phyloP scores from a whole-genome alignment of 495 filamentous ascomycete genomes.

The Aspergillus affinis region DNA sequence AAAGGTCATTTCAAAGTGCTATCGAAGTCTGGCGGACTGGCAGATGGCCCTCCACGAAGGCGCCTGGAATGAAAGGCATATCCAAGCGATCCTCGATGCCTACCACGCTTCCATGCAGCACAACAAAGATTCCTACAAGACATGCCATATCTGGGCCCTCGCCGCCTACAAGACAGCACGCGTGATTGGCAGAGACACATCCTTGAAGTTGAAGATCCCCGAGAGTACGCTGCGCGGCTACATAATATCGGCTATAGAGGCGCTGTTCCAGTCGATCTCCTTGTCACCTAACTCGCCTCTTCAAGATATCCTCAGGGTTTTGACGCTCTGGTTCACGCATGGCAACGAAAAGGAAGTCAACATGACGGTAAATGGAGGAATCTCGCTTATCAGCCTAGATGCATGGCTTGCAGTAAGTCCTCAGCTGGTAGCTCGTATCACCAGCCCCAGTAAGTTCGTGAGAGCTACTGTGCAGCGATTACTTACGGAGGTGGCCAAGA shows the following conservation, averaged over 20 bases:
- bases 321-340: conserved; percentile 95
- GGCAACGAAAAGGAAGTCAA: conserved; percentile 87
- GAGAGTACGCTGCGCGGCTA: conserved; percentile 71
- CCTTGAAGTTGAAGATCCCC: conserved; percentile 50
- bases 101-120: conserved; percentile 92
- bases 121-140: conserved; percentile 93
- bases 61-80: conserved; percentile 76
- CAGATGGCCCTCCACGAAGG: conserved; percentile 76
- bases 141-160: conserved; percentile 97
- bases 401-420: conserved; percentile 98
- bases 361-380: conserved; percentile 80
- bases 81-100: conserved; percentile 67
- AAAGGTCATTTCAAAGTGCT: conserved; percentile 87
- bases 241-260: conserved; percentile 88
- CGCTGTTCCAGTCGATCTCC: conserved; percentile 94
- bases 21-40: conserved; percentile 95
- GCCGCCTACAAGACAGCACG: conserved; percentile 95
- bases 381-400: conserved; percentile 86
- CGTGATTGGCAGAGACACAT: conserved; percentile 59
- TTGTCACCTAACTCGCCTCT: conserved; percentile 90
- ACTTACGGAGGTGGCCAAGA: conserved; percentile 84
- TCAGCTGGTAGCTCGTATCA: conserved; percentile 95
- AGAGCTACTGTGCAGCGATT: conserved; percentile 87
- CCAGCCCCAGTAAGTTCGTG: conserved; percentile 83
- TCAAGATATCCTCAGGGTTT: conserved; percentile 88